Conservation (phyloP, 306 rosid species). For the Gastrolobium bilobum region DNA sequence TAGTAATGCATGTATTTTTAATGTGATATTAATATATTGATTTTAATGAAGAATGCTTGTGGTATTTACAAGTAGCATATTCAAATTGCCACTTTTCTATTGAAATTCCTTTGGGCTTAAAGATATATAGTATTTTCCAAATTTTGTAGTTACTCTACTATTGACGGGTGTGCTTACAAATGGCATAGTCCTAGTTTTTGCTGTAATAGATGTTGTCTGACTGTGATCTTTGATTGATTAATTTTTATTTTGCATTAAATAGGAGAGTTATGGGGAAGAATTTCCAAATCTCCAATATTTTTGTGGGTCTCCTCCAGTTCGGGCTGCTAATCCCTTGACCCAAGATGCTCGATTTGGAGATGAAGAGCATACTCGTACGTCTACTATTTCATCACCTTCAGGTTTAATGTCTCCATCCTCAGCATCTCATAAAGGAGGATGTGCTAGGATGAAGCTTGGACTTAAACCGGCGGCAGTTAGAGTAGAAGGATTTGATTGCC, state of each 20-base stretch:
- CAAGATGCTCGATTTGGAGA: slow-evolving; percentile 79
- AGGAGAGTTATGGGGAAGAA: slow-evolving; percentile 73
- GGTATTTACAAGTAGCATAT: background rate
- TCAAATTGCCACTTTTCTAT: background rate
- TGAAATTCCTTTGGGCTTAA: background rate
- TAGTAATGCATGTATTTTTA: background rate
- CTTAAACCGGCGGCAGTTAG: slow-evolving; percentile 81
- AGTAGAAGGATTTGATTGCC: slow-evolving; percentile 90
- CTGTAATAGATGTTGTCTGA: background rate
- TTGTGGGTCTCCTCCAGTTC: slow-evolving; percentile 82
- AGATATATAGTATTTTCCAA: background rate
- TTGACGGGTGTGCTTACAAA: background rate
- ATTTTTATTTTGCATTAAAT: slow-evolving; percentile 31
- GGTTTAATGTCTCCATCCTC: slow-evolving; percentile 67
- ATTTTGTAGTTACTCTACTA: background rate
- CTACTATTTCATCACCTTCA: slow-evolving; percentile 65
- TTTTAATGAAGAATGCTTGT: background rate
- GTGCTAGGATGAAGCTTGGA: slow-evolving; percentile 72
- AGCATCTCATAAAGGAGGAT: slow-evolving; percentile 70
- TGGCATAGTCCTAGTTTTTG: background rate
- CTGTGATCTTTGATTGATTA: background rate
- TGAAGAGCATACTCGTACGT: slow-evolving; percentile 58
- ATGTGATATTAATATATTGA: slow-evolving; percentile 43
- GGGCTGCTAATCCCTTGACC: slow-evolving; percentile 78
- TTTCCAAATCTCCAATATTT: slow-evolving; percentile 68